Conservation (phyloP, 106 monocot species). For the Allium fistulosum region DNA sequence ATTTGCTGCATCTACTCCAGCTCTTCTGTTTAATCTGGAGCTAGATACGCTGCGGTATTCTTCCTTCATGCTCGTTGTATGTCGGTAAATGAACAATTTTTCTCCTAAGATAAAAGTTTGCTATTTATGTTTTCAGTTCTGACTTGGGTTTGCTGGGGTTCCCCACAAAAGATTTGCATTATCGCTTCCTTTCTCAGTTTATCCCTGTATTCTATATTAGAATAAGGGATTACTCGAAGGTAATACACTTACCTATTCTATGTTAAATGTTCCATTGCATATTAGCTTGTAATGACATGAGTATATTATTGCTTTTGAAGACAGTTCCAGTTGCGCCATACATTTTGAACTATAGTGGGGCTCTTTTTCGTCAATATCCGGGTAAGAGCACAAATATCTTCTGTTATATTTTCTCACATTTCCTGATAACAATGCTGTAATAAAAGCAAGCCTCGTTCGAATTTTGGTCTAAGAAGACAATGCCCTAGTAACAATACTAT, state of each 20-base stretch:
- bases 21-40: slow-evolving; percentile 92
- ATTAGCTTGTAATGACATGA: slow-evolving; percentile 3
- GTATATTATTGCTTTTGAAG: slow-evolving; percentile 43
- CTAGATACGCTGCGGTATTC: slow-evolving; percentile 88
- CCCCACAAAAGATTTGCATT: slow-evolving; percentile 93
- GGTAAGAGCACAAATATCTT: slow-evolving; percentile 28
- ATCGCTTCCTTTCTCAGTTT: slow-evolving; percentile 97
- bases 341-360: slow-evolving; percentile 87
- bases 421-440: no score
- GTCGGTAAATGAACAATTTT: background rate
- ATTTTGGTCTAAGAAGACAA: no score
- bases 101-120: background rate
- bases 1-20: slow-evolving; percentile 57
- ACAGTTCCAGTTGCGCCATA: slow-evolving; percentile 91
- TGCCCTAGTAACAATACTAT: no score
- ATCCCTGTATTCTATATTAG: slow-evolving; percentile 88
- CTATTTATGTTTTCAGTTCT: slow-evolving; percentile 46
- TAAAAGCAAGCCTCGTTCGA: no score
- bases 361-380: slow-evolving; percentile 92
- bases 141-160: slow-evolving; percentile 93
- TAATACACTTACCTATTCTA: slow-evolving; percentile 15
- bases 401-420: no score
- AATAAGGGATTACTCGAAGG: slow-evolving; percentile 94
- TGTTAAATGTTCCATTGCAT: slow-evolving; percentile 2
- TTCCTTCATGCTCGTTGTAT: background rate